Evolutionary conservation across 2,329 filamentous ascomycete genomes (phyloP).

Genomic region (Xylariales sp.): DNA sequence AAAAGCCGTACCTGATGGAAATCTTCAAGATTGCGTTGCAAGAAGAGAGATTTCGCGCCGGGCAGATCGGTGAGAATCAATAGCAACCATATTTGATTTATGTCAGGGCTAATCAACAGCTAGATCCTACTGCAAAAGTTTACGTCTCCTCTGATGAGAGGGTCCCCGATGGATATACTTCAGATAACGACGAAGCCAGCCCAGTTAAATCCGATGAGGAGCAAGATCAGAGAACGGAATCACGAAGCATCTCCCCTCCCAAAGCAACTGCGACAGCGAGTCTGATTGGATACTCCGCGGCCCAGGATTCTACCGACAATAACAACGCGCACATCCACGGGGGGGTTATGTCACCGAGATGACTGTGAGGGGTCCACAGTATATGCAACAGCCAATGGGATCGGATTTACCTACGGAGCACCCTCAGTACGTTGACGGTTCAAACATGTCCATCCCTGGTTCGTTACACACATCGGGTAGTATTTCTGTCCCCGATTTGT

Average conservation of each 20-base stretch:
- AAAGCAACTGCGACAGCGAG: constrained; percentile 27
- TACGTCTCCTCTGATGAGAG: constrained; percentile 51
- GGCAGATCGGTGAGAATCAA: constrained; percentile 48
- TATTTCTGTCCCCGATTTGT: constrained; percentile 5
- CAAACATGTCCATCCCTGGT: neutral
- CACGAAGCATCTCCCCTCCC: constrained; percentile 29
- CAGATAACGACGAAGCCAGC: constrained; percentile 41
- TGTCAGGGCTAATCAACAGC: constrained; percentile 1
- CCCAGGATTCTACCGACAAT: constrained; percentile 27
- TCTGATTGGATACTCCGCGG: constrained; percentile 28
- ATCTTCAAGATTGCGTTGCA: constrained; percentile 56
- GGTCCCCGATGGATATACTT: constrained; percentile 39
- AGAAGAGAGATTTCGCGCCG: constrained; percentile 52
- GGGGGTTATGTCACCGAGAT: constrained; percentile 28
- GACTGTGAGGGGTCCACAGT: constrained; percentile 37
- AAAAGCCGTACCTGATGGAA: constrained; percentile 52
- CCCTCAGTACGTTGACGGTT: constrained; percentile 10
- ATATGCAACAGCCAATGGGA: constrained; percentile 34
- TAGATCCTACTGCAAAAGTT: constrained; percentile 32
- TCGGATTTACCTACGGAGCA: constrained; percentile 36
- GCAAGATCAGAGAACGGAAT: constrained; percentile 26
- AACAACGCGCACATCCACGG: constrained; percentile 11
- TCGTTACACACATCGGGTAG: constrained; percentile 2
- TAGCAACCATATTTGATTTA: neutral
- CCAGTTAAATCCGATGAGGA: constrained; percentile 39